phyloP scores from a whole-genome alignment of 768 basidiomycete genomes.

The Tulasnella sp. region DNA sequence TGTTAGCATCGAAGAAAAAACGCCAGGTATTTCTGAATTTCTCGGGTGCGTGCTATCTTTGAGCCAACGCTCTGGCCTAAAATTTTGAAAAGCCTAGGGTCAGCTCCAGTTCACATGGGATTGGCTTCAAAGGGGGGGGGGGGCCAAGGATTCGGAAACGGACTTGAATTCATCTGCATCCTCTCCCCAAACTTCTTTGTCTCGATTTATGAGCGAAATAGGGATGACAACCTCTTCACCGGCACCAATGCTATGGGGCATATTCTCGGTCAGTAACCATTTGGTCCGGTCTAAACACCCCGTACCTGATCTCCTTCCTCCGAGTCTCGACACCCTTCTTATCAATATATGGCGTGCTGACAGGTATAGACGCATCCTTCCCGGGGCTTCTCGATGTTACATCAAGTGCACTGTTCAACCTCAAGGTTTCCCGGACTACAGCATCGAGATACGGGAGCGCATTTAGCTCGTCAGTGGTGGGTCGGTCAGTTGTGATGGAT shows the following conservation, averaged over 20 bases:
- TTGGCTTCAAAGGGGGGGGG: neutral
- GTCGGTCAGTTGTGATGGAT: constrained; percentile 28
- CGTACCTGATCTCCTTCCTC: constrained; percentile 42
- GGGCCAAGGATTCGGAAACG: neutral
- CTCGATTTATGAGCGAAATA: constrained; percentile 15
- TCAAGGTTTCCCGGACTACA: constrained; percentile 47
- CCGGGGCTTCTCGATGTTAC: constrained; percentile 44
- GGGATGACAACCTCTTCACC: constrained; percentile 20
- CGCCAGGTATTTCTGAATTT: constrained; percentile 14
- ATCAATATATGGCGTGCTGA: constrained; percentile 47
- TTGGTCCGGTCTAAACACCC: neutral
- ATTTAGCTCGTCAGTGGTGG: constrained; percentile 32
- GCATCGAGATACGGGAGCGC: constrained; percentile 36
- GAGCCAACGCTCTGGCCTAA: constrained; percentile 30
- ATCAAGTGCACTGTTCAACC: constrained; percentile 52
- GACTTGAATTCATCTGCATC: constrained; percentile 31
- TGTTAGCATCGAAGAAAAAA: constrained; percentile 11
- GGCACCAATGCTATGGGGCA: constrained; percentile 4
- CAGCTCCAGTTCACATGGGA: no score
- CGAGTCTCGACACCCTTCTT: constrained; percentile 41
- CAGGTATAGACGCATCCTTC: constrained; percentile 52
- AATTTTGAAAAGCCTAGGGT: neutral
- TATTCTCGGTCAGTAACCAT: neutral
- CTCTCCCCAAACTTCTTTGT: constrained; percentile 28
- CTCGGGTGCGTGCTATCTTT: constrained; percentile 22